Percentiles rank a stretch among this genome's conserved stretches.
Conservation (phyloP, 2,329 filamentous ascomycete species). For the Ampelomyces quisqualis region DNA sequence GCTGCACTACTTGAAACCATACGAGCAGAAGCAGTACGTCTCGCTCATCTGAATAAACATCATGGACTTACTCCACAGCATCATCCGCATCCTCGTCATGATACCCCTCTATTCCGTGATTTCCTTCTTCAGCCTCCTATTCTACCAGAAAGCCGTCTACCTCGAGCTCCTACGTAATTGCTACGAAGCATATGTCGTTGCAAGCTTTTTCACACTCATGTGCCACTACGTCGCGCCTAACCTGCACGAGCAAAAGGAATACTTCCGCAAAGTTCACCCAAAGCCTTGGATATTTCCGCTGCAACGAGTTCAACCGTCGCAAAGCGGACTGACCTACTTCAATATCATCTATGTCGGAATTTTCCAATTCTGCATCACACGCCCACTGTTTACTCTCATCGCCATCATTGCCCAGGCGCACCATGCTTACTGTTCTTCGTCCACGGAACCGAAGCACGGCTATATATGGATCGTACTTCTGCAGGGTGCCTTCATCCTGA, state of each 20-base stretch:
- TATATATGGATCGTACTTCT: conserved; percentile 80
- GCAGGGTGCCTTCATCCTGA: conserved; percentile 69
- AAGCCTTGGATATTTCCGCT: conserved; percentile 76
- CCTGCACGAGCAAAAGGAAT: conserved; percentile 78
- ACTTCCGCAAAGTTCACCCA: conserved; percentile 68
- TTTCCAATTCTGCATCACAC: conserved; percentile 84
- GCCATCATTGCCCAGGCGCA: conserved; percentile 71
- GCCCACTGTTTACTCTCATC: conserved; percentile 75
- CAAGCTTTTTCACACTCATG: conserved; percentile 80
- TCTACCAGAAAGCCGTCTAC: conserved; percentile 77
- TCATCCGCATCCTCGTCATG: conserved; percentile 88
- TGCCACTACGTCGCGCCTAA: conserved; percentile 78
- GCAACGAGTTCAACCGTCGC: conserved; percentile 68
- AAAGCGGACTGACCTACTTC: conserved; percentile 85
- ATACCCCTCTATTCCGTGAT: conserved; percentile 77
- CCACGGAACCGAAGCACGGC: conserved; percentile 74
- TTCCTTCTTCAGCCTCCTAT: conserved; percentile 70
- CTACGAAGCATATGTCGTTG: conserved; percentile 87
- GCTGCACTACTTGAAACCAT: conserved; percentile 60
- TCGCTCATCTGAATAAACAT: not conserved
- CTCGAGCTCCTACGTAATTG: conserved; percentile 79
- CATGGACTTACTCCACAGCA: conserved; percentile 51
- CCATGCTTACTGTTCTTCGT: conserved; percentile 74
- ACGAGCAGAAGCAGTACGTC: conserved; percentile 60
- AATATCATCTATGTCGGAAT: conserved; percentile 81